These are phyloP conservation scores for Nitzschia sp. DNA, from an alignment of 108 stramenopile species.

Conservation along the genomic window DNA sequence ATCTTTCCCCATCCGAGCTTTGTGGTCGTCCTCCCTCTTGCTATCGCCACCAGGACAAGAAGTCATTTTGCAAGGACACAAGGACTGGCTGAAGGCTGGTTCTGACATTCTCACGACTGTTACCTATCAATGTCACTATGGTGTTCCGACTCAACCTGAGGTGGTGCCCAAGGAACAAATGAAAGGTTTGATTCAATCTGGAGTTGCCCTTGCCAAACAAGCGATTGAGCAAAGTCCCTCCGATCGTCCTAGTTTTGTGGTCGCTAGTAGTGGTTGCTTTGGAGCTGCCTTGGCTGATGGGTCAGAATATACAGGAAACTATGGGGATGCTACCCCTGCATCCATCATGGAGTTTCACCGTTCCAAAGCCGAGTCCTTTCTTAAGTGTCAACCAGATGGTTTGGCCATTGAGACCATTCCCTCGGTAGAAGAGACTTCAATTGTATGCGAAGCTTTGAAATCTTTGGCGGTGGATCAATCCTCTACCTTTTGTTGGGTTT, in stretches of 20 bases:
- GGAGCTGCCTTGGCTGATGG: slow-evolving; percentile 64
- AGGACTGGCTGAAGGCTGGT: slow-evolving; percentile 50
- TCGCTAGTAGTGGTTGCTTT: slow-evolving; percentile 50
- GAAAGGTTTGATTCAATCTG: slow-evolving; percentile 35
- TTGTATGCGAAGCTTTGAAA: slow-evolving; percentile 16
- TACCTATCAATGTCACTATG: slow-evolving; percentile 66
- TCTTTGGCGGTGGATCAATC: not conserved
- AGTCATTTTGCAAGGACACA: slow-evolving; percentile 47
- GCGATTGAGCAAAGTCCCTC: slow-evolving; percentile 14
- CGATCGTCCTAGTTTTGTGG: slow-evolving; percentile 31
- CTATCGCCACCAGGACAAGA: slow-evolving; percentile 31
- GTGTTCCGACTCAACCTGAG: not conserved
- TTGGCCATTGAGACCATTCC: slow-evolving; percentile 66
- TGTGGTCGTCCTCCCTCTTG: slow-evolving; percentile 62
- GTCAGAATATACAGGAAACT: slow-evolving; percentile 62
- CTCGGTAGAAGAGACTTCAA: slow-evolving; percentile 32
- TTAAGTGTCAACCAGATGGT: slow-evolving; percentile 41
- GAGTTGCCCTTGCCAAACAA: slow-evolving; percentile 39
- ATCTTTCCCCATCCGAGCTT: slow-evolving; percentile 37
- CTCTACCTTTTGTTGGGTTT: slow-evolving; percentile 43
- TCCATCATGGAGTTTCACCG: slow-evolving; percentile 48
- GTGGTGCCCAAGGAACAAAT: slow-evolving; percentile 23
- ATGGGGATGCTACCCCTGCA: slow-evolving; percentile 8
- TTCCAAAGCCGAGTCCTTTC: slow-evolving; percentile 23
- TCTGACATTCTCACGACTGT: slow-evolving; percentile 55